Evolutionary conservation across 2,329 filamentous ascomycete genomes (phyloP), one percentile per base, ranked within the genome.

Genomic region (Trichophaea hybrida): DNA sequence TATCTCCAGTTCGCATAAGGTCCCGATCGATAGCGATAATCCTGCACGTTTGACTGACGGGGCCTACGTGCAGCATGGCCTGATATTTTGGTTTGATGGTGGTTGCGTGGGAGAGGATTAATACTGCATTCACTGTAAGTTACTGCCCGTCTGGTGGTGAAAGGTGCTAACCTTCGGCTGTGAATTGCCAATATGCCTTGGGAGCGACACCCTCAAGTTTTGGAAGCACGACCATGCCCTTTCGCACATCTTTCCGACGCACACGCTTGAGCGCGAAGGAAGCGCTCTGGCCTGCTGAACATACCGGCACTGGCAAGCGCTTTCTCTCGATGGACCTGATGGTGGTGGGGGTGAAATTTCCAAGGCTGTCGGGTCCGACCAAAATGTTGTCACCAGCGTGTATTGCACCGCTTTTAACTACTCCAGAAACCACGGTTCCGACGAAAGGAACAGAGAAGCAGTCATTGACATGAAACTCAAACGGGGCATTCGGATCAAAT

Each of bases 381-480:
- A 95, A 78, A 4, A 98, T 84, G 6, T 79, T 82, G 69, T 98
- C 93, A n/a, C 91, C 91, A 0, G 87, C 81, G 70, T 97, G 93
- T 13, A 95, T 80, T 1, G 94, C 83, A 0, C 91, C 78, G 43
- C 74, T 76, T 69, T 94, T 94, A 63, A 97, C 84, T 37, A 98
- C 90, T 0, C 93, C 93, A 38, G 88, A 93, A 1, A 98, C 90
- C 0, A 98, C 93, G 0, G 93, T 98, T 10, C 93, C 93, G 0
- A 94, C 89, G 72, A 95, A 95, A 1, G 93, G 93, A 4, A 98
- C 93, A 0, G 90, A 96, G 77, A 97, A 98, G 0, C 88, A 97
- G 71, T 98, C 93, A 70, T 97, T 98, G 65, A 98, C 80, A 61
- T 94, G 84, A 67, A 97, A 96, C 70, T 97, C 93, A 65, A 97